Evolutionary conservation across 1,284 basidiomycete species (phyloP), one percentile per base, ranked within the genome.

Genomic region (Neonothopanus nambi): DNA sequence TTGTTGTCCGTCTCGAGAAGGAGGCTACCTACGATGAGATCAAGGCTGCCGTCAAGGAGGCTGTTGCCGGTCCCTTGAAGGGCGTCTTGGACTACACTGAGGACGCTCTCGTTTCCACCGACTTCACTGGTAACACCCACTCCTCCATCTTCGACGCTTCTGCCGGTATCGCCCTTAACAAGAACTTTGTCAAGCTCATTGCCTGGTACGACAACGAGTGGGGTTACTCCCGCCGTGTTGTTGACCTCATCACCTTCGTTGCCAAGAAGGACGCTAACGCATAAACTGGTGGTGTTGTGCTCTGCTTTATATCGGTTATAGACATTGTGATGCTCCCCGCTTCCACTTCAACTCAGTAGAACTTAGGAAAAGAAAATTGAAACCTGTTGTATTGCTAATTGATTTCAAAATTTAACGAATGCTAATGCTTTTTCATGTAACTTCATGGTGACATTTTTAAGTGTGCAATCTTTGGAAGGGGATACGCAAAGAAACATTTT

Each of bases 171-270:
- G 81, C 87, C 70, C 86, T 99, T 69, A 98, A 92, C 87, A 68
- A 77, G 62, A 89, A 89, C 78, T 98, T 98, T 68, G 92, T 98
- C 77, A 98, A 98, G 85, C 84, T 97, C 63, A 90, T 97, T 67
- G 72, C 90, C 44, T 96, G 94, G 95, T 93, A 95, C 81, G 95
- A 98, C 79, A 93, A 94, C 74, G 92, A 95, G 77, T 95, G 90
- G 90, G 93, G 94, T 48, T 98, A 98, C 89, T 97, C 94, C 52
- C 87, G 81, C 72, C 89, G 96, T 70, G 95, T 98, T 58, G 87
- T 89, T 72, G 96, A 98, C 76, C 84, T 98, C 59, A 77, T 98
- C 68, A 78, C 85, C 62, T 93, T 78, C 77, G 87, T 87, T 63
- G 93, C 95, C 60, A 80, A 82, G 76, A 82, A 82, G 72, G 93